Evolutionary conservation across 371 early-diverging fungal genomes (phyloP).

Genomic region (Syncephalastrum racemosum): DNA sequence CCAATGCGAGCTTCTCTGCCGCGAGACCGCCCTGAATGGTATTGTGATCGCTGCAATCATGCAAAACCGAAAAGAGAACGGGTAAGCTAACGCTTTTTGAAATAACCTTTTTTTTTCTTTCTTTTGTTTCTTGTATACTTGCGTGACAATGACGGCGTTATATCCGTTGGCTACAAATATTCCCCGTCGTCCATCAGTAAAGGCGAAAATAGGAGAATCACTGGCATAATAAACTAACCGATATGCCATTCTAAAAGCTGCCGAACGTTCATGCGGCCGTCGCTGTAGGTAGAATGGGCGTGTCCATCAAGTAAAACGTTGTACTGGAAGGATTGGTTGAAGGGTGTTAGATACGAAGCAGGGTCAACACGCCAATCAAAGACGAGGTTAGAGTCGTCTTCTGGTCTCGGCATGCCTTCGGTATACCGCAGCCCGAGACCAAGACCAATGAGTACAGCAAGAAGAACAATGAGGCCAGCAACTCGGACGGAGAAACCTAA

Average conservation of each 20-base stretch:
- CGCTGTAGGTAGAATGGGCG: constrained; percentile 68
- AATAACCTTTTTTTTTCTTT: too few relatives aligned
- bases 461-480: constrained; percentile 21
- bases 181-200: neutral
- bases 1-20: constrained; percentile 58
- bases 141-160: constrained; percentile 70
- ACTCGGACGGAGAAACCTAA: constrained; percentile 26
- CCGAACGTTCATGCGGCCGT: constrained; percentile 64
- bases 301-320: constrained; percentile 74
- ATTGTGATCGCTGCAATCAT: constrained; percentile 65
- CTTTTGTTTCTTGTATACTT: too few relatives aligned
- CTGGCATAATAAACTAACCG: constrained; percentile 28
- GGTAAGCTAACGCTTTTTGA: neutral
- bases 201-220: too few relatives aligned
- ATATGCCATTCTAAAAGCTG: constrained; percentile 68
- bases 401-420: constrained; percentile 30
- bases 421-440: constrained; percentile 44
- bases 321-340: constrained; percentile 56
- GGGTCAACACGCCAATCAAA: constrained; percentile 68
- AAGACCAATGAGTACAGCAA: constrained; percentile 37
- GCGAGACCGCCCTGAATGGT: constrained; percentile 67
- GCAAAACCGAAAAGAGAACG: neutral
- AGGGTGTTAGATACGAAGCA: constrained; percentile 53
- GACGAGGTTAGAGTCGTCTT: constrained; percentile 30
- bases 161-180: constrained; percentile 63